Percentiles rank a stretch among this genome's conserved stretches.
Evolutionary conservation across 1,284 basidiomycete species (phyloP).

Genomic region (Marasmius fiardii): DNA sequence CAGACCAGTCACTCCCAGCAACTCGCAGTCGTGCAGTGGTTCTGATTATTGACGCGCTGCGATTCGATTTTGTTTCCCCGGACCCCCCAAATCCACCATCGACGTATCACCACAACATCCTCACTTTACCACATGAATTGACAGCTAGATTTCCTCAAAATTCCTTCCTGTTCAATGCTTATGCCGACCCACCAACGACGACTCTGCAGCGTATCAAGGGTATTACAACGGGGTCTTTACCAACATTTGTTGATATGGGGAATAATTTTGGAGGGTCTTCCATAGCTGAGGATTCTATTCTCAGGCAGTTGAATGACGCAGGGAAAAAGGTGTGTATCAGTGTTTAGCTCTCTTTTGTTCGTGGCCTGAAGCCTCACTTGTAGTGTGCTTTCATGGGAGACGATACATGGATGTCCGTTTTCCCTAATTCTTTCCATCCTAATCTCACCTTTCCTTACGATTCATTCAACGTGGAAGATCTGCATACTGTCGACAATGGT

Average conservation of each 20-base stretch:
- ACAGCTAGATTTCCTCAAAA: constrained; percentile 57
- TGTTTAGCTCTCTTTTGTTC: background rate
- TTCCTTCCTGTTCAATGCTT: constrained; percentile 87
- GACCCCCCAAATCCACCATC: constrained; percentile 59
- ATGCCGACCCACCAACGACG: constrained; percentile 93
- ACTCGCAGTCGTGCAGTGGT: constrained; percentile 81
- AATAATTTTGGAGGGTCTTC: constrained; percentile 88
- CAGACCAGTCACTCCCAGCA: constrained; percentile 45
- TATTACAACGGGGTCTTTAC: constrained; percentile 92
- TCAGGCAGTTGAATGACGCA: constrained; percentile 55
- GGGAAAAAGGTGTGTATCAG: constrained; percentile 52
- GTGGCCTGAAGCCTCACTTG: background rate
- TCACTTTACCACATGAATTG: constrained; percentile 77
- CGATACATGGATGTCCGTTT: constrained; percentile 94
- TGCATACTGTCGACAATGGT: constrained; percentile 93
- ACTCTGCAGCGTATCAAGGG: constrained; percentile 96
- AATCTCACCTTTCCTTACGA: constrained; percentile 85
- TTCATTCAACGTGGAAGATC: constrained; percentile 98
- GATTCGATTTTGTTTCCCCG: constrained; percentile 92
- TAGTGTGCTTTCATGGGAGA: constrained; percentile 90
- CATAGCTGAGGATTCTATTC: constrained; percentile 84
- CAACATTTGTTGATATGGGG: constrained; percentile 94
- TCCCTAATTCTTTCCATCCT: constrained; percentile 70
- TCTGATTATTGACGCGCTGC: constrained; percentile 89
- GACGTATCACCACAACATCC: constrained; percentile 77